Conservation (phyloP, 2,329 filamentous ascomycete genomes). For the Hysterium pulicare region DNA sequence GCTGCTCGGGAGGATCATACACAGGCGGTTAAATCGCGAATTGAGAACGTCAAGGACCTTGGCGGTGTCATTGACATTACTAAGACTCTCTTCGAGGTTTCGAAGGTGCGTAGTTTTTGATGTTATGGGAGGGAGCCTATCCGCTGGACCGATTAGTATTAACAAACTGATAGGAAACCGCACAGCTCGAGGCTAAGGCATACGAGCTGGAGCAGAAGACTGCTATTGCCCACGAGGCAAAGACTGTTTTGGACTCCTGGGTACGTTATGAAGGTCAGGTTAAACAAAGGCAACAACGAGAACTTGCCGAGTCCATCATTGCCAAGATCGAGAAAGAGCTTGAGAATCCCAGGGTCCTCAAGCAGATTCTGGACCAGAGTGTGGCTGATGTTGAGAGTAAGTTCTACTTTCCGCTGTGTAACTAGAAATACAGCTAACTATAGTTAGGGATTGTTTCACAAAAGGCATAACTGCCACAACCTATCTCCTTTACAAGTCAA, state of each 20-base stretch:
- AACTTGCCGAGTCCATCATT: slow-evolving; percentile 89
- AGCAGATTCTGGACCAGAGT: slow-evolving; percentile 98
- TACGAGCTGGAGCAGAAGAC: slow-evolving; percentile 98
- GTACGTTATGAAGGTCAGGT: slow-evolving; percentile 98
- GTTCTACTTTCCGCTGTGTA: too few species aligned
- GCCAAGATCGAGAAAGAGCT: slow-evolving; percentile 99
- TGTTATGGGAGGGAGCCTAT: slow-evolving; percentile 7
- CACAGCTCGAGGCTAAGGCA: slow-evolving; percentile 89
- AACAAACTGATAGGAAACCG: slow-evolving; percentile 71
- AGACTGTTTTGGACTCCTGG: slow-evolving; percentile 95
- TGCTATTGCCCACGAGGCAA: slow-evolving; percentile 86
- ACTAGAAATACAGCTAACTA: too few species aligned
- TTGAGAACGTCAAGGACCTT: slow-evolving; percentile 92
- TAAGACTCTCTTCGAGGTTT: slow-evolving; percentile 95
- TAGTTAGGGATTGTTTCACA: slow-evolving; percentile 38
- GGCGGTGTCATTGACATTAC: slow-evolving; percentile 91
- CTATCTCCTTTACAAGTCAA: slow-evolving; percentile 25
- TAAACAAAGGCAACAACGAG: slow-evolving; percentile 96
- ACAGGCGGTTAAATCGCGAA: slow-evolving; percentile 89
- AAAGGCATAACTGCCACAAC: slow-evolving; percentile 35
- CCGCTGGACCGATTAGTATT: slow-evolving; percentile 23
- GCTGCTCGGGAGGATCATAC: slow-evolving; percentile 92
- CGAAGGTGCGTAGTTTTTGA: slow-evolving; percentile 69
- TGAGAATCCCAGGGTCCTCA: slow-evolving; percentile 92
- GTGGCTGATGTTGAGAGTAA: slow-evolving; percentile 93